Base-by-base conservation (phyloP, 495 filamentous ascomycete species). In the Astrocystis sublimbata region DNA sequence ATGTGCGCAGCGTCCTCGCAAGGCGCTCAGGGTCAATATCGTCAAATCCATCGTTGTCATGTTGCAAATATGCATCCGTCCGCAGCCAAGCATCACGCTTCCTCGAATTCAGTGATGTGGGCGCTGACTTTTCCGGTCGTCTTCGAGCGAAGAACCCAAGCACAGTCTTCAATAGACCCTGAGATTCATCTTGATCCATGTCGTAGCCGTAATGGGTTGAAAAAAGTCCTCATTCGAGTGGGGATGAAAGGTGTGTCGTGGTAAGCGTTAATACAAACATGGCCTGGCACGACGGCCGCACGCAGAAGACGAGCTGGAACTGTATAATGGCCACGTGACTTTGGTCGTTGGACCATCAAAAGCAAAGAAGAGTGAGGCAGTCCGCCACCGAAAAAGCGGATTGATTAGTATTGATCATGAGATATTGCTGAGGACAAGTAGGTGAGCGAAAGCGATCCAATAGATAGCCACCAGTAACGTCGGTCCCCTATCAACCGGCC, bases 121-220 rank as follows among this genome's bases (percentile, higher is more conserved):
- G 69, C 55, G 67, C 52, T 40, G 68, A 63, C 62, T 59, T 70
- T 70, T 73, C 51, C 61, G 65, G 69, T 65, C 35, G 69, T 65
- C 63, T 73, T 68, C 67, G 69, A 65, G 65, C 67, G 55, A 73
- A 67, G 4, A 72, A 72, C 50, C 71, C 71, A 63, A 73, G 67
- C 57, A 73, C 61, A 49, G 52, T 55, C 45, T 67, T 41, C 38
- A 73, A 50, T 23, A 72, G 67, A 52, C 69, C 56, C 62, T 60
- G 67, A 28, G 70, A 65, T 38, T 68, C 60, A 63, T 61, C 59
- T 15, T 49, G 4, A 30, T 49, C 45, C 45, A 49, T 49, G 21
- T 4, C n/a, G 12, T 10, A 49, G 26, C 45, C 24, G 17, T 3
- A 15, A 49, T 4, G 2, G 6, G 42, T 24, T 17, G 0, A 46